These are phyloP conservation scores for Podaxis sp. DNA, from an alignment of 768 basidiomycete species.

Conservation along the genomic window DNA sequence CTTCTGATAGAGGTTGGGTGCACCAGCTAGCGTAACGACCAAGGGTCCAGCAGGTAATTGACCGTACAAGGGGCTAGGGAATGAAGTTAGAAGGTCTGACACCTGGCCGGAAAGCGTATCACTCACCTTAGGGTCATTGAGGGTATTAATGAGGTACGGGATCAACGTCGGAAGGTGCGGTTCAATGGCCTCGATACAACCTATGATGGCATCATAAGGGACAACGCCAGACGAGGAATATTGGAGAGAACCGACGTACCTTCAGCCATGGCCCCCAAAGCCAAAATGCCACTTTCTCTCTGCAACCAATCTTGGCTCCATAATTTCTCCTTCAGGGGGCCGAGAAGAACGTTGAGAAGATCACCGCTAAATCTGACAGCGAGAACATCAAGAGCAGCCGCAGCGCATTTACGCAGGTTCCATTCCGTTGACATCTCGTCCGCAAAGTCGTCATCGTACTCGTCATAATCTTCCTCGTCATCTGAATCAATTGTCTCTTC, in stretches of 20 bases:
- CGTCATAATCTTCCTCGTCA: constrained; percentile 85
- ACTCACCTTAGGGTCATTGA: constrained; percentile 88
- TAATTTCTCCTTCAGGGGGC: constrained; percentile 88
- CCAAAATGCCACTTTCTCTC: constrained; percentile 92
- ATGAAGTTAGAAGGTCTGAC: constrained; percentile 16
- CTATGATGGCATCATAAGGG: constrained; percentile 38
- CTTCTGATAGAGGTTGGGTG: constrained; percentile 78
- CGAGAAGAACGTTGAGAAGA: constrained; percentile 83
- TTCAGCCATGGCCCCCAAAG: constrained; percentile 97
- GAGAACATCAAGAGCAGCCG: constrained; percentile 95
- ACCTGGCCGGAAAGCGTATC: constrained; percentile 10
- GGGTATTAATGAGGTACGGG: constrained; percentile 87
- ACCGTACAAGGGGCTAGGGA: constrained; percentile 87
- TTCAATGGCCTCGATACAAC: constrained; percentile 94
- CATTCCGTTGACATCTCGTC: constrained; percentile 98
- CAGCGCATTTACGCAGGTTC: constrained; percentile 98
- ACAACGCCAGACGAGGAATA: background rate
- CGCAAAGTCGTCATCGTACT: constrained; percentile 89
- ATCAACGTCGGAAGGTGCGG: constrained; percentile 92
- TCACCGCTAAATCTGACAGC: constrained; percentile 93
- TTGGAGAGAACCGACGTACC: constrained; percentile 47
- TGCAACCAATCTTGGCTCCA: constrained; percentile 94
- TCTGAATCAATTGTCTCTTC: constrained; percentile 83
- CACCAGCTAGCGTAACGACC: constrained; percentile 99
- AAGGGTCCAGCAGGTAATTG: constrained; percentile 99